These are phyloP conservation scores for Phoenix roebelenii DNA, from an alignment of 176 grass and related monocot genomes.

Conservation along the genomic window DNA sequence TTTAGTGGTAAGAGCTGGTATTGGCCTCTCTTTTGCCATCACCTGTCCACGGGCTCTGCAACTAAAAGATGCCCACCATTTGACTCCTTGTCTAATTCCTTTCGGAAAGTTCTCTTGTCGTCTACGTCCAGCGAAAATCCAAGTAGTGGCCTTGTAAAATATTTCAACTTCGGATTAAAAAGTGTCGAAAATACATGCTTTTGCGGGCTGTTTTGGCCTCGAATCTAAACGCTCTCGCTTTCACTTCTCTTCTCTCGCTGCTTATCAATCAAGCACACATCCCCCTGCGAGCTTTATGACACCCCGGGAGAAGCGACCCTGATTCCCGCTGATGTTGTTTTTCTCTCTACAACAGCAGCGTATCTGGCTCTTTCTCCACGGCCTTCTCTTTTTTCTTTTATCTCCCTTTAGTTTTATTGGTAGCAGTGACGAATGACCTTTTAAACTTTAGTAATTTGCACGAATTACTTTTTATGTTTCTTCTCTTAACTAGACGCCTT, in stretches of 20 bases:
- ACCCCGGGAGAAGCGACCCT: slow-evolving; percentile 20
- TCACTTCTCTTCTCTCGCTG: slow-evolving; percentile 13
- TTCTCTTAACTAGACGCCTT: too few species aligned
- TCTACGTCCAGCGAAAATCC: background rate
- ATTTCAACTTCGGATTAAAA: slow-evolving; percentile 19
- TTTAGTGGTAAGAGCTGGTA: too few species aligned
- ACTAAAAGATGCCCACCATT: slow-evolving; percentile 8
- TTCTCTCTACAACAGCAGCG: too few species aligned
- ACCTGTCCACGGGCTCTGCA: too few species aligned
- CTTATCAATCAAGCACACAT: slow-evolving; percentile 18
- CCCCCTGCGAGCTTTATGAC: slow-evolving; percentile 22
- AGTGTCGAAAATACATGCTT: slow-evolving; percentile 18
- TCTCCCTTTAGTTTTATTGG: slow-evolving; percentile 9
- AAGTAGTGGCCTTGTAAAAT: background rate
- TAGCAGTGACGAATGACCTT: too few species aligned
- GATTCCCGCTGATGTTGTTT: slow-evolving; percentile 24
- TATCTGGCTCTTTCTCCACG: too few species aligned
- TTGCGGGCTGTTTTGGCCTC: background rate
- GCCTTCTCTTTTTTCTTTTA: background rate
- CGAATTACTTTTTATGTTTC: too few species aligned
- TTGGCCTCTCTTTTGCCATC: too few species aligned
- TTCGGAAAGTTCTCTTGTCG: slow-evolving; percentile 40
- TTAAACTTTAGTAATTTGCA: too few species aligned
- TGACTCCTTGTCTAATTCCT: slow-evolving; percentile 36
- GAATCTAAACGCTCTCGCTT: slow-evolving; percentile 13